Evolutionary conservation across 768 basidiomycete species (phyloP), one percentile per base, ranked within the genome.

Genomic region (Amanita polypyramis): DNA sequence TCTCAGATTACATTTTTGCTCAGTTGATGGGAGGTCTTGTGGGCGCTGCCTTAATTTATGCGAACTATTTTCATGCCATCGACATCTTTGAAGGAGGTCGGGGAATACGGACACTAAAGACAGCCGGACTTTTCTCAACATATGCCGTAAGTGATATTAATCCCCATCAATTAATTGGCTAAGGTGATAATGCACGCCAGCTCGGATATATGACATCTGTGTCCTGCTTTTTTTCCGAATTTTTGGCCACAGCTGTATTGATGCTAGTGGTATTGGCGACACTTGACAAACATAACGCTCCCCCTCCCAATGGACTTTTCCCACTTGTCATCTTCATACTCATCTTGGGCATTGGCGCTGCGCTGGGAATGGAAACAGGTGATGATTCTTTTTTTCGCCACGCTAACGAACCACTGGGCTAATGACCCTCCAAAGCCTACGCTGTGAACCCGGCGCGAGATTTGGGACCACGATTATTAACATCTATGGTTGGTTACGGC

Each of bases 401-500:
- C 19, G 20, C 38, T 10, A 14, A 2, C 8, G 15, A 11, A 19
- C 6, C 43, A n/a, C 25, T 34, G n/a, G 29, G 9, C 20, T 52
- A 6, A n/a, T 36, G 34, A 15, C n/a, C 7, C 19, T n/a, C 25
- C 29, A 10, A 49, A 65, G 67, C 56, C 12, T 67, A 65, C 50
- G 67, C 66, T 5, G 44, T 69, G 6, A 69, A 69, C 53, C 64
- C 65, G 32, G 62, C 65, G n/a, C 61, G 66, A 46, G 58, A 70
- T 53, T 62, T 70, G 30, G 85, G 85, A 14, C 85, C 85, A 5
- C 73, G 85, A 21, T 62, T 87, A 43, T 61, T 85, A 55, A 82
- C 81, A 1, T 74, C 83, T 4, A 79, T 85, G 72, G 81, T 74
- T 6, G 85, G 84, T 2, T 87, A 84, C 55, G 82, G 82, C 27